Evolutionary conservation across 148 eudicot species (phyloP), one percentile per base, ranked within the genome.

Genomic region (Heliamphora exappendiculata): DNA sequence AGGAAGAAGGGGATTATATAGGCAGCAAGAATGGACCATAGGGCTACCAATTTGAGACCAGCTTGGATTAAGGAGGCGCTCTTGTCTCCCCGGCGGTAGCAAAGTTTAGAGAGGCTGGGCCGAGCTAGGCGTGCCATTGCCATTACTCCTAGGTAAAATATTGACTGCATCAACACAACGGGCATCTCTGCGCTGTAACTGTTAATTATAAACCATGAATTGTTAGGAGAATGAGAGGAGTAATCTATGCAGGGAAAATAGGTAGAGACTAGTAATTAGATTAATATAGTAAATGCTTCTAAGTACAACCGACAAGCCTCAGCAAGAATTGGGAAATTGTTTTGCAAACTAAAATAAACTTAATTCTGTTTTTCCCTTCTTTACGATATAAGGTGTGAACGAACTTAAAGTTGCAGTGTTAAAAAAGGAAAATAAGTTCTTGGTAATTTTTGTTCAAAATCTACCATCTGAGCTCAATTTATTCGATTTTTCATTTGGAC

Each of bases 111-210:
- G 54, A 93, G 68, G 58, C 75, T 87, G n/a, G 97, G 98, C 5
- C 97, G 87, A 7, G 97, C 94, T 75, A 93, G 69, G 51, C 91
- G 90, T 3, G 98, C 85, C 44, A 89, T 42, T 33, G 90, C 89
- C 36, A 93, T 76, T 67, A 96, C 83, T 66, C 90, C 93, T 0
- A 96, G 49, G 90, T 86, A 96, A 3, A 93, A 47, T 36, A 90
- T 64, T 37, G 88, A 83, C 69, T 86, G 85, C 11, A 96, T 84
- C 42, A 87, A 26, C 69, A 91, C 89, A 57, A 88, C 36, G 14
- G 97, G 92, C 81, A 85, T 86, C 79, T 96, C 99, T 34, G 89
- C 89, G 28, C 78, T 78, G 60, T 96, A 96, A 82, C 99, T 95
- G 89, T 78, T 77, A 72, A 31, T 59, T 24, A 29, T 41, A 45